Conservation (phyloP, 768 basidiomycete genomes). For the Termitomyces sp. region DNA sequence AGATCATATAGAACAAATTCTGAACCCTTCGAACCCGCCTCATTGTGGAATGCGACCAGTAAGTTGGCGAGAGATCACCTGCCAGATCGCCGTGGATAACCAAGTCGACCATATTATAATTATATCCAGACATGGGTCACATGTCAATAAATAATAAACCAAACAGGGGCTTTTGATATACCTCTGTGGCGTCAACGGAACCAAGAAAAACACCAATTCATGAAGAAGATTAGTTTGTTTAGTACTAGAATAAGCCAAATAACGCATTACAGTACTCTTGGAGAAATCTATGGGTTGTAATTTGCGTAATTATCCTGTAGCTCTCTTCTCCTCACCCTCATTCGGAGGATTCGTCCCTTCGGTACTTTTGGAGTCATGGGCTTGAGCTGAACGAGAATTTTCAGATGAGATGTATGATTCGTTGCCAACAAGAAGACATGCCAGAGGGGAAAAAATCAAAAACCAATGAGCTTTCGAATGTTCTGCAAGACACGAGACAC, state of each 20-base stretch:
- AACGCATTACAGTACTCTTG: constrained; percentile 7
- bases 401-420: constrained; percentile 13
- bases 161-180: neutral
- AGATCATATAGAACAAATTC: constrained; percentile 8
- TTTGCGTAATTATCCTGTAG: constrained; percentile 32
- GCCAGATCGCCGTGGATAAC: constrained; percentile 19
- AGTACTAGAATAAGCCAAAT: constrained; percentile 1
- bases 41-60: constrained; percentile 16
- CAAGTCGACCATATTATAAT: no score
- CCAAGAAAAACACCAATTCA: neutral
- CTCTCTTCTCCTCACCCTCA: constrained; percentile 41
- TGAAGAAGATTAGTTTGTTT: neutral
- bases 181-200: constrained; percentile 10
- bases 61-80: constrained; percentile 15
- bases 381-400: constrained; percentile 20
- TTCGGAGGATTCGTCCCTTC: constrained; percentile 21
- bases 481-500: constrained; percentile 62
- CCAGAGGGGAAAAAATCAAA: constrained; percentile 48
- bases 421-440: constrained; percentile 36
- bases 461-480: constrained; percentile 63
- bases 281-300: constrained; percentile 8
- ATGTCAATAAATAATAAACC: neutral
- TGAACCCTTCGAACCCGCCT: constrained; percentile 11
- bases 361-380: constrained; percentile 17
- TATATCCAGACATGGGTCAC: neutral